Conservation (phyloP, 176 grass and related monocot species). For the Triticum turgidum region DNA sequence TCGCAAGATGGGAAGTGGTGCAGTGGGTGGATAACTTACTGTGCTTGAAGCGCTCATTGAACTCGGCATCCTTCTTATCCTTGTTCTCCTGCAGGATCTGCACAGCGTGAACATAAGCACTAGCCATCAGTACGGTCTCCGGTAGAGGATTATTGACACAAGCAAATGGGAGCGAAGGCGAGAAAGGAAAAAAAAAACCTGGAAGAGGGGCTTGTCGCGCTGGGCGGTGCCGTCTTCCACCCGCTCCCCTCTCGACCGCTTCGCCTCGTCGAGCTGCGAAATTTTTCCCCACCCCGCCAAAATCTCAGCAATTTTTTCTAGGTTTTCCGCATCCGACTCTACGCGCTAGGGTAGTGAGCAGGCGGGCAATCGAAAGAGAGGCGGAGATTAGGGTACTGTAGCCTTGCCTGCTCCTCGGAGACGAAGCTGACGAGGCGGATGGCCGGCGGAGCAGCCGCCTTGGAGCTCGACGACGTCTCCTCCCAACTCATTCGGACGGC, state of each 20-base stretch:
- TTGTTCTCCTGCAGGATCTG: slow-evolving; percentile 96
- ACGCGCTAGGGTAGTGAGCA: neutral
- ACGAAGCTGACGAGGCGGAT: slow-evolving; percentile 93
- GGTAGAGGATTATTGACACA: neutral
- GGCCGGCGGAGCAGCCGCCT: slow-evolving; percentile 24
- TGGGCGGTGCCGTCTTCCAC: slow-evolving; percentile 91
- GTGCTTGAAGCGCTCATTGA: slow-evolving; percentile 97
- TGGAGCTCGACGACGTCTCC: slow-evolving; percentile 42
- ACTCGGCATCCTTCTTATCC: slow-evolving; percentile 97
- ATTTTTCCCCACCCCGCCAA: neutral
- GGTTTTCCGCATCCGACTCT: neutral
- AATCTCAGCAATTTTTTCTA: slow-evolving; percentile 29
- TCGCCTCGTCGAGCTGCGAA: slow-evolving; percentile 72
- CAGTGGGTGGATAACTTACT: slow-evolving; percentile 38
- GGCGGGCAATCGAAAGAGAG: neutral
- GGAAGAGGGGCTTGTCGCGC: slow-evolving; percentile 82
- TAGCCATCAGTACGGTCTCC: neutral
- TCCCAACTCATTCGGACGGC: slow-evolving; percentile 27
- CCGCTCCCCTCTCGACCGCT: slow-evolving; percentile 84
- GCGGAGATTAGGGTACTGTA: neutral
- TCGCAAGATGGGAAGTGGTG: neutral
- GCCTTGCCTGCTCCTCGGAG: slow-evolving; percentile 81
- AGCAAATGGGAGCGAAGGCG: neutral
- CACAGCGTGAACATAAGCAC: neutral
- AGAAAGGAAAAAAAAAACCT: slow-evolving; percentile 28